Percentiles rank a stretch among this genome's conserved stretches.
phyloP scores from a whole-genome alignment of 2,329 filamentous ascomycete genomes.

The Fusarium phyllophilum region DNA sequence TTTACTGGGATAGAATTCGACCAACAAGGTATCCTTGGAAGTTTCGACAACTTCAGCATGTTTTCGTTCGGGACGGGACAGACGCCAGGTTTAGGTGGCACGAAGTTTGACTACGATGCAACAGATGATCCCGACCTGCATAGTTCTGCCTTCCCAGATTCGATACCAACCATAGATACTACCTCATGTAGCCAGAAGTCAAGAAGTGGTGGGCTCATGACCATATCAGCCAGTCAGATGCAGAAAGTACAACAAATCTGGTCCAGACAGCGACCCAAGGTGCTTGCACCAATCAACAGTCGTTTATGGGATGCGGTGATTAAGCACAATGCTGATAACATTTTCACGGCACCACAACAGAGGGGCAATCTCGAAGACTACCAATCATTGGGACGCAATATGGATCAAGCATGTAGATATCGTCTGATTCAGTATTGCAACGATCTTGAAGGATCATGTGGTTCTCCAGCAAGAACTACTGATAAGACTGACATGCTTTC shows the following conservation, averaged over 20 bases:
- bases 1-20: background rate
- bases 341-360: background rate
- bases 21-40: background rate
- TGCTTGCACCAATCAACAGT: background rate
- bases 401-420: background rate
- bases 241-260: background rate
- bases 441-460: background rate
- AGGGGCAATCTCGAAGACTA: background rate
- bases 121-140: too few species aligned
- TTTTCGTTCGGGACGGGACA: background rate
- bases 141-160: too few species aligned
- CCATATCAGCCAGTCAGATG: background rate
- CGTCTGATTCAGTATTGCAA: constrained; percentile 8
- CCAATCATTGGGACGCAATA: background rate
- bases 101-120: too few species aligned
- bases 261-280: constrained; percentile 10
- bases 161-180: background rate
- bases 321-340: constrained; percentile 11
- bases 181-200: background rate
- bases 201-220: background rate
- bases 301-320: background rate
- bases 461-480: background rate
- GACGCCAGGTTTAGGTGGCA: too few species aligned
- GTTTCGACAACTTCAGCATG: too few species aligned
- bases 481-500: background rate